A percentile compares a stretch with the other conserved stretches of the same genome.
phyloP scores from a whole-genome alignment of 768 basidiomycete genomes.

The Omphalotus guepiniiformis region DNA sequence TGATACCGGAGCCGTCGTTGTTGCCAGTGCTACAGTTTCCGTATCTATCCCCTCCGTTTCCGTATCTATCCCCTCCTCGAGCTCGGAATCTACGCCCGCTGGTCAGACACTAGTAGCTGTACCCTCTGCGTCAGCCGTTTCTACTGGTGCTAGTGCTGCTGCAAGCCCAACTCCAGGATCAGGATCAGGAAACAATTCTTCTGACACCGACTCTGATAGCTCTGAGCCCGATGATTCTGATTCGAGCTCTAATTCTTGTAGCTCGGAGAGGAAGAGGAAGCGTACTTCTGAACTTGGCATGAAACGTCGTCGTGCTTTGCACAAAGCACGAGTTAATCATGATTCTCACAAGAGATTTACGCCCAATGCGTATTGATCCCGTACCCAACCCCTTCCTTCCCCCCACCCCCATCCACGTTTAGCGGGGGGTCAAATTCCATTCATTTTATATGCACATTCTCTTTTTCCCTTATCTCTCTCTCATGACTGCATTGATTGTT shows the following conservation, averaged over 20 bases:
- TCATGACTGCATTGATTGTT: no score
- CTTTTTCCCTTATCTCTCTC: neutral
- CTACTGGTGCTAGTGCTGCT: conserved; percentile 19
- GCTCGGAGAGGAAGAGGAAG: neutral
- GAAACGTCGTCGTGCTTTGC: neutral
- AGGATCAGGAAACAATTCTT: neutral
- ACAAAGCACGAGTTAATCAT: neutral
- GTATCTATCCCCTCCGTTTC: neutral
- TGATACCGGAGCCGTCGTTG: conserved; percentile 4
- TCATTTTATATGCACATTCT: neutral
- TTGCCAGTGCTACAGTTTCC: conserved; percentile 1
- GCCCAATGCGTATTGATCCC: neutral
- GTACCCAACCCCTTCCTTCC: neutral
- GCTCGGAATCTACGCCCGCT: no score
- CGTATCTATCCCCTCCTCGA: neutral
- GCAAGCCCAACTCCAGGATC: conserved; percentile 14
- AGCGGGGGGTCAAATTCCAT: neutral
- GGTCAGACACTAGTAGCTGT: conserved; percentile 23
- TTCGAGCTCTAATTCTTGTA: neutral
- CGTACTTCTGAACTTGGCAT: neutral
- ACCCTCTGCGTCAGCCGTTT: conserved; percentile 30
- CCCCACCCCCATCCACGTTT: neutral
- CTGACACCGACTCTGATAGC: neutral
- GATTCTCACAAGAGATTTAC: neutral
- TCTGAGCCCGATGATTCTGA: neutral